A percentile compares a stretch with the other conserved stretches of the same genome.
Conservation (phyloP, 331 rosid species). For the Acacia pycnantha region DNA sequence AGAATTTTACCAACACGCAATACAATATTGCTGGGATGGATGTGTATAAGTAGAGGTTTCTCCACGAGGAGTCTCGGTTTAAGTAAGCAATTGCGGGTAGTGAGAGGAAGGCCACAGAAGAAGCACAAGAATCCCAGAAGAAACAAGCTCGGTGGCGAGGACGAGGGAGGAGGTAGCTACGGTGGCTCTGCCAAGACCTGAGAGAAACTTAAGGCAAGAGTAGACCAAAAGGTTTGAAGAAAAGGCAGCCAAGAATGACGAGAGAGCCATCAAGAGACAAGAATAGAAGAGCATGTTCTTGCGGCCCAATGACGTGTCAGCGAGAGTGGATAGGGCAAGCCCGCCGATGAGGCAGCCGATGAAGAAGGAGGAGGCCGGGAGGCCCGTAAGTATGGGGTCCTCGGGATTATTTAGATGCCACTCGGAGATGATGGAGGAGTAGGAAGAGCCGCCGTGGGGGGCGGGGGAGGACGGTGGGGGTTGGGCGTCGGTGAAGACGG, state of each 20-base stretch:
- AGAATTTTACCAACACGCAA: constrained; percentile 24
- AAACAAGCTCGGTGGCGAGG: constrained; percentile 59
- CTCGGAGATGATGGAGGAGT: constrained; percentile 43
- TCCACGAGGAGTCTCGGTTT: constrained; percentile 45
- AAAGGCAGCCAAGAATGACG: constrained; percentile 40
- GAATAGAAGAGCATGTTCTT: constrained; percentile 57
- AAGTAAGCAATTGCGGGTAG: constrained; percentile 56
- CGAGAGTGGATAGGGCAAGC: constrained; percentile 46
- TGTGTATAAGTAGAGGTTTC: constrained; percentile 54
- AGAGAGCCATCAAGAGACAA: constrained; percentile 45
- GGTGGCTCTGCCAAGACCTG: constrained; percentile 54
- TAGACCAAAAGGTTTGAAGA: constrained; percentile 60
- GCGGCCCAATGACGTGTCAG: constrained; percentile 58
- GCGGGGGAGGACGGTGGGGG: constrained; percentile 8
- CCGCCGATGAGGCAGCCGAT: constrained; percentile 59
- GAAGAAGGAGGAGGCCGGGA: constrained; percentile 65
- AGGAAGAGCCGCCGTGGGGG: no score
- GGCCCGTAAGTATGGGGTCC: constrained; percentile 26
- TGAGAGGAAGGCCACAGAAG: constrained; percentile 59
- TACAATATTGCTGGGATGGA: constrained; percentile 53
- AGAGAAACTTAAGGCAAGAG: constrained; percentile 39
- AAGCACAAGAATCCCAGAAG: constrained; percentile 60
- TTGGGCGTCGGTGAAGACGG: constrained; percentile 24
- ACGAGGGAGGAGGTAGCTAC: constrained; percentile 63
- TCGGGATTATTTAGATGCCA: constrained; percentile 51